Percentiles rank a stretch among this genome's conserved stretches.
phyloP scores from a whole-genome alignment of 164 flowering plant genomes.

The Kingdonia uniflora region DNA sequence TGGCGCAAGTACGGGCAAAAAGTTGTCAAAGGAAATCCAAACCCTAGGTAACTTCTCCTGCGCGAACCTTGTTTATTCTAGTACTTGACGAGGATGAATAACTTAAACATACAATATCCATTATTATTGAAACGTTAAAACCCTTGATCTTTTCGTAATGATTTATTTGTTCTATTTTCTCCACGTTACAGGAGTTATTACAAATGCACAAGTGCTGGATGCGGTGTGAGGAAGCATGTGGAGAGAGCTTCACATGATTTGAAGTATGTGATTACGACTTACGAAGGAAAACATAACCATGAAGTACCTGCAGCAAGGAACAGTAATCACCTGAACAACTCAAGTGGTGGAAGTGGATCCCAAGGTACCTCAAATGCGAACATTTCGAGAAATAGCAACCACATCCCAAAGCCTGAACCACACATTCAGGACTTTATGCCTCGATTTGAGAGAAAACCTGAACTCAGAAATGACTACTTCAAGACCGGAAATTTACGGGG shows the following conservation, averaged over 20 bases:
- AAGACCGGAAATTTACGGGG: constrained; percentile 29
- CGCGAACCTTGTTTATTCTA: not conserved
- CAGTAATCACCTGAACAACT: constrained; percentile 36
- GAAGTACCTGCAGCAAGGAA: constrained; percentile 79
- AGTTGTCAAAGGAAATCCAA: constrained; percentile 85
- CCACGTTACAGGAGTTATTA: constrained; percentile 62
- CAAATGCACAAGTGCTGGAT: constrained; percentile 82
- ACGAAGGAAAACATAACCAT: constrained; percentile 89
- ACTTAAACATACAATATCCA: too few relatives aligned
- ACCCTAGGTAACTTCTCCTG: constrained; percentile 49
- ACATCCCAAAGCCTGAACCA: constrained; percentile 35
- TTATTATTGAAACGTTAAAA: too few relatives aligned
- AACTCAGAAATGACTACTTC: constrained; percentile 22
- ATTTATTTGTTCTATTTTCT: not conserved
- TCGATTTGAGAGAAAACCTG: constrained; percentile 37
- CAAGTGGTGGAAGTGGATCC: constrained; percentile 17
- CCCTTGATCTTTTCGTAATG: too few relatives aligned
- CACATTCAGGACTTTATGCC: constrained; percentile 35
- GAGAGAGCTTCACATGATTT: constrained; percentile 70
- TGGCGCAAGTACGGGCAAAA: constrained; percentile 92
- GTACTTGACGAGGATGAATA: too few relatives aligned
- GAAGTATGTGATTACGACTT: constrained; percentile 64
- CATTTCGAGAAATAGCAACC: constrained; percentile 22
- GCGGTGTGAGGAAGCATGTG: constrained; percentile 70
- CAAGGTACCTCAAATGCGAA: constrained; percentile 12